Evolutionary conservation across 202 grass and related monocot genomes (phyloP).

Genomic region (Carex sylvatica): DNA sequence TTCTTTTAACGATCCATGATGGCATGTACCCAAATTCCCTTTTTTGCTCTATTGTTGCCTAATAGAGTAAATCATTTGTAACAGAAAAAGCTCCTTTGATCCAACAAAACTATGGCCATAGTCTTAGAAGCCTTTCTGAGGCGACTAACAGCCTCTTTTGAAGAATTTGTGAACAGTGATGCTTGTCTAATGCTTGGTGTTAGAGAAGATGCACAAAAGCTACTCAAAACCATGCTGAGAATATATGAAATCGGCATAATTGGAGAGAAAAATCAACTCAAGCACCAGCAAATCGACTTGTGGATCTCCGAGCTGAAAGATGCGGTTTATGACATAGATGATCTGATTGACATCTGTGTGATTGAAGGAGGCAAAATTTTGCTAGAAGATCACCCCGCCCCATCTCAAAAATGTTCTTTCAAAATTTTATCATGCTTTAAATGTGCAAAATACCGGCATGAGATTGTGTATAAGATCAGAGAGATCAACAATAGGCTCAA

Average conservation of each 20-base stretch:
- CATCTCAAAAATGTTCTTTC: conserved; percentile 35
- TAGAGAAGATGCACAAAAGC: conserved; percentile 48
- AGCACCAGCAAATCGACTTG: conserved; percentile 22
- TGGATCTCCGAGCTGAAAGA: conserved; percentile 74
- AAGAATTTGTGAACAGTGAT: conserved; percentile 41
- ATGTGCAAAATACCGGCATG: conserved; percentile 54
- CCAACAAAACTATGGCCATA: conserved; percentile 43
- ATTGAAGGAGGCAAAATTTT: conserved; percentile 61
- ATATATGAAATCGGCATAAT: conserved; percentile 40
- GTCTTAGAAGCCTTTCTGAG: conserved; percentile 64
- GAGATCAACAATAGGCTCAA: conserved; percentile 49
- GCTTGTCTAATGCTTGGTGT: conserved; percentile 52
- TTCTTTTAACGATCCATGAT: conserved; percentile 5
- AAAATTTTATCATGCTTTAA: conserved; percentile 64
- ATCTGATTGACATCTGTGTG: conserved; percentile 57
- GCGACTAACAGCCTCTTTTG: conserved; percentile 40
- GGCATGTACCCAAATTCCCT: neutral
- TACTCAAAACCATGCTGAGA: conserved; percentile 41
- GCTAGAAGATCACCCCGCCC: conserved; percentile 33
- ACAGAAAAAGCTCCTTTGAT: neutral
- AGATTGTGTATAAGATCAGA: conserved; percentile 56
- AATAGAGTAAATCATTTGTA: neutral
- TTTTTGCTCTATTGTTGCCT: neutral
- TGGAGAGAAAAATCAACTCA: conserved; percentile 29
- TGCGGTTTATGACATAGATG: conserved; percentile 67